Base-by-base conservation (phyloP, 2,329 filamentous ascomycete genomes). In the Talaromyces funiculosus region DNA sequence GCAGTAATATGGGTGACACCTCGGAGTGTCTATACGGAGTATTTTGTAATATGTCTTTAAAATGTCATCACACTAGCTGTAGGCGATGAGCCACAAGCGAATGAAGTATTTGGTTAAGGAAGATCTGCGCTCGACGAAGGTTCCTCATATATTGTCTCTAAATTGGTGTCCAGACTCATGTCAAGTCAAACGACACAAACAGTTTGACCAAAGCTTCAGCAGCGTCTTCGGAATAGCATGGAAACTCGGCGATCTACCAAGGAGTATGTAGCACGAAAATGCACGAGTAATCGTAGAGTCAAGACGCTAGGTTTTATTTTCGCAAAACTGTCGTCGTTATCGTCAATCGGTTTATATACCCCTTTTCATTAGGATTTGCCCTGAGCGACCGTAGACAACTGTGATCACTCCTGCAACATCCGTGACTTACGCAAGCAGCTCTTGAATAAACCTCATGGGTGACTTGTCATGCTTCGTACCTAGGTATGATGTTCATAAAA, bases 11-110 rank as follows among this genome's bases (percentile, higher is more conserved):
- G 10, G 3, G 14, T 29, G 18, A 10, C n/a, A 8, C 9, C 29
- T 47, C 54, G 54, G 54, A 57, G 54, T 37, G 26, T 57, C 31
- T 57, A 18, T 20, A 22, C 54, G 54, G 54, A 57, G 54, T 57
- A 47, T 57, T 35, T 37, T 51, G 4, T 51, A n/a, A 51, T 16
- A n/a, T 18, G 5, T 6, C n/a, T 2, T 8, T 2, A 3, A 2
- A 51, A 20, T 3, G 9, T 51, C 9, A 51, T 18, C n/a, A 10
- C 3, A 33, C 9, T n/a, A 29, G 24, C 22, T 2, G 16, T 9
- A 8, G 6, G 4, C n/a, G 45, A 49, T 14, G 18, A 16, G 26
- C 9, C 10, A 22, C n/a, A 51, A 35, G 1, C n/a, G n/a, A 31
- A 20, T 14, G 7, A 10, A 20, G 4, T 9, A 4, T 20, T 8